Conservation (phyloP, 2,329 filamentous ascomycete species). For the Cryphonectria radicalis region DNA sequence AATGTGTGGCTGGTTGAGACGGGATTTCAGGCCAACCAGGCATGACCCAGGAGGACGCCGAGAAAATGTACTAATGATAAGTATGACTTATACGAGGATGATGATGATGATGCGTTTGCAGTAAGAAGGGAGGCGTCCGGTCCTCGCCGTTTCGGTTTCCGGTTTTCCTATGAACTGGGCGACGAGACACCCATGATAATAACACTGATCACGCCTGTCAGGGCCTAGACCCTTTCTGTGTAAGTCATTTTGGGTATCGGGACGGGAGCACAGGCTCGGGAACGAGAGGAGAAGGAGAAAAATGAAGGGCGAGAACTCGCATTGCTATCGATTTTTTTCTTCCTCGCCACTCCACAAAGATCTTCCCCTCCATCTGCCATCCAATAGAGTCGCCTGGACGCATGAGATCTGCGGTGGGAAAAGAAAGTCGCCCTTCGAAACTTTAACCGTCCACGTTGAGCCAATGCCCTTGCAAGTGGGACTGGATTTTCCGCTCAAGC, state of each 20-base stretch:
- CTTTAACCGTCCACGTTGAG: background rate
- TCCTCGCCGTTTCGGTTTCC: background rate
- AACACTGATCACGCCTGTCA: background rate
- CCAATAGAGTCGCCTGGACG: background rate
- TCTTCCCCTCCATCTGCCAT: background rate
- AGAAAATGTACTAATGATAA: background rate
- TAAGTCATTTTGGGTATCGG: background rate
- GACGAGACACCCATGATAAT: background rate
- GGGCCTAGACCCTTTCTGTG: background rate
- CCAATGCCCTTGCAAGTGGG: conserved; percentile 11
- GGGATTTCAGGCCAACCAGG: background rate
- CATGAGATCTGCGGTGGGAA: background rate
- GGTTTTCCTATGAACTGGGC: background rate
- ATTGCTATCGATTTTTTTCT: background rate
- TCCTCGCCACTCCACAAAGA: conserved; percentile 4
- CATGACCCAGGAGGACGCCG: background rate
- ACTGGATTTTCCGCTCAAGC: conserved; percentile 10
- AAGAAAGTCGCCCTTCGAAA: background rate
- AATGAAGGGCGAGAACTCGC: background rate
- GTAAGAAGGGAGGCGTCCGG: background rate
- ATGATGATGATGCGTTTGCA: background rate
- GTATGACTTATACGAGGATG: background rate
- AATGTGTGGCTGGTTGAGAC: conserved; percentile 7
- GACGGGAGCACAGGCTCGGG: background rate
- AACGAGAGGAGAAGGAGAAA: background rate